Evolutionary conservation across 805 yeast species (phyloP), one percentile per base, ranked within the genome.

Genomic region (Phaffomyces opuntiae): DNA sequence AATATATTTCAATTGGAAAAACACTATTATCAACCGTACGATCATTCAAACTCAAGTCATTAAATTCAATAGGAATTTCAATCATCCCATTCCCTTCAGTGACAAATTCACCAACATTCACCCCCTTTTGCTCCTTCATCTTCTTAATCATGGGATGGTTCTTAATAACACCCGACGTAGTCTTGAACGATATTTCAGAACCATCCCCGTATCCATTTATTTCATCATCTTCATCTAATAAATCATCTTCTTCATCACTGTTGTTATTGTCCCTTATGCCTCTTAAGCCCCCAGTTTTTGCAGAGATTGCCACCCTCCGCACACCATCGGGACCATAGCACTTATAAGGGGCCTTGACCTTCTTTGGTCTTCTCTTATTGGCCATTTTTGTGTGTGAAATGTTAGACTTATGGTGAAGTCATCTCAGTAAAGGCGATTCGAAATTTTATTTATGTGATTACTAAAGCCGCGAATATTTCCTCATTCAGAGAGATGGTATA

Each of bases 341-440:
- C 63, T 80, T 74, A 66, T 86, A 89, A 7, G 90, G 89, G 46
- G 89, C 88, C 51, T 82, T 80, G 40, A 75, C 70, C 72, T 89
- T 84, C 71, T 83, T 84, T 11, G 96, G 89, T 62, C 97, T 75
- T 58, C 90, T 68, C 64, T 88, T 89, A 66, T 89, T 89, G 32
- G 89, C 96, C 82, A 89, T 89, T 21, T 21, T 21, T 21, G 24
- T 3, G 19, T 17, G 7, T 21, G 5, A 21, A 5, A 5, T 21
- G 24, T 21, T 21, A n/a, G n/a, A n/a, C n/a, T n/a, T n/a, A n/a
- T 21, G 7, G 24, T 21, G 24, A 21, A 21, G 24, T 21, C 24
- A 21, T 21, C 24, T 5, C 24, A 21, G 1, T 1, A 21, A 21
- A 6, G 24, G 24, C 24, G 24, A 21, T 21, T 21, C 24, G 24